Percentiles rank a stretch among this genome's conserved stretches.
Evolutionary conservation across 1,284 basidiomycete genomes (phyloP).

Genomic region (Chalciporus sp.): DNA sequence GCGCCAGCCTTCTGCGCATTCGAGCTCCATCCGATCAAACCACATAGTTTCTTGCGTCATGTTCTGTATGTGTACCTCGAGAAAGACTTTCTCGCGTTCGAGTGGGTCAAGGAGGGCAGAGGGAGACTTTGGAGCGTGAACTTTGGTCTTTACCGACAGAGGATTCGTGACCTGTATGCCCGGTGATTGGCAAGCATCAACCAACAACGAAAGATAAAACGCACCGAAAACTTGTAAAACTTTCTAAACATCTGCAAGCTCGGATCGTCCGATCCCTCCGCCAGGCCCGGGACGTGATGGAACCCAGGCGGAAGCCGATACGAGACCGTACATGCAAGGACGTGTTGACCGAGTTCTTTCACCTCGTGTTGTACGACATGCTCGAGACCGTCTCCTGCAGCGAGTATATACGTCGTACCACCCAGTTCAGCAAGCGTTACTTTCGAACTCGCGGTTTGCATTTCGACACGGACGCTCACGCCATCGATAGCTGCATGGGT

Average conservation of each 20-base stretch:
- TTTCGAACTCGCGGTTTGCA: conserved; percentile 75
- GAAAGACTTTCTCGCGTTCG: conserved; percentile 79
- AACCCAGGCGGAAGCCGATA: conserved; percentile 65
- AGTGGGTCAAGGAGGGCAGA: conserved; percentile 60
- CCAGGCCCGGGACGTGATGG: conserved; percentile 46
- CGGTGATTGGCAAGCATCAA: not conserved
- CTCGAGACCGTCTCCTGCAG: conserved; percentile 62
- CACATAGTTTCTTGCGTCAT: conserved; percentile 74
- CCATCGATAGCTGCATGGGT: conserved; percentile 58
- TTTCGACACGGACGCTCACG: conserved; percentile 67
- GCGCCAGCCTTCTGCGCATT: conserved; percentile 71
- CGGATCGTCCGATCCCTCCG: conserved; percentile 57
- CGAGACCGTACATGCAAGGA: conserved; percentile 72
- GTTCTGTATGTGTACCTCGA: conserved; percentile 89
- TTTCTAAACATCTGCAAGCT: conserved; percentile 75
- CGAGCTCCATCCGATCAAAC: conserved; percentile 76
- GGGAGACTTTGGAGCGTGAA: conserved; percentile 73
- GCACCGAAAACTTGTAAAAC: conserved; percentile 86
- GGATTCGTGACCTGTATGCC: conserved; percentile 76
- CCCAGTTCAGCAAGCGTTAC: conserved; percentile 64
- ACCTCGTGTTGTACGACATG: conserved; percentile 74
- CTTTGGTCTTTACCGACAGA: conserved; percentile 88
- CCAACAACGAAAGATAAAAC: conserved; percentile 32
- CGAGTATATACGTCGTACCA: conserved; percentile 47
- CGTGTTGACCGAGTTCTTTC: conserved; percentile 83